Base-by-base conservation (phyloP, 2,329 filamentous ascomycete genomes). In the Phialocephala sp. region DNA sequence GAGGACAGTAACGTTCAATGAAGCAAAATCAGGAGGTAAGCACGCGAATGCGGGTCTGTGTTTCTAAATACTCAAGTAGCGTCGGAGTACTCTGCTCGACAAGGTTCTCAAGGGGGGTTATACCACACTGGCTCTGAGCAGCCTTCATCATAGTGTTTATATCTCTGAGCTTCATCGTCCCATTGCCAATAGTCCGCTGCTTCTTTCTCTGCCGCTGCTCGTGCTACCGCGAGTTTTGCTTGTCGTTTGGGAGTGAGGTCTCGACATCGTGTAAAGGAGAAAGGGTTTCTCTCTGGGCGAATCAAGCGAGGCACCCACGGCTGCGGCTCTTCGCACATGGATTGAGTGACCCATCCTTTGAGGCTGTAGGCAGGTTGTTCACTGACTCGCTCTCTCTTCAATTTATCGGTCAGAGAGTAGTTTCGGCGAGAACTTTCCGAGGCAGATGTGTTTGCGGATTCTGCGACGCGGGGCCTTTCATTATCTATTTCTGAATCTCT, bases 141-240 rank as follows among this genome's bases (percentile, higher is more conserved):
- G 11, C 27, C 50, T 35, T 54, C 50, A 18, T 54, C 50, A n/a
- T 54, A 54, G 50, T 54, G 50, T 22, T 54, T 54, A 14, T 54
- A 54, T n/a, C 18, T 54, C 24, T 54, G 11, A 1, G 22, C 50
- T 12, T 54, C 50, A 1, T 54, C 50, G 27, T 54, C 50, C 50
- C 50, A 54, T 54, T 54, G 50, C 50, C 50, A 54, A 54, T 54
- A 54, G 8, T 54, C 14, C 32, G 22, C 50, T 14, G 50, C 14
- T 18, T 54, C 50, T 8, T 35, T 32, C 18, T 35, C 24, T 8
- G 50, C 4, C 4, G 24, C 11, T 32, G 22, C 50, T 54, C 24
- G 50, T 32, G 27, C 27, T 11, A 22, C 27, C 18, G 50, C 50
- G 8, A 54, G 50, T 9, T 54, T 54, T 14, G 50, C 24, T 54